Conservation (phyloP, 306 rosid genomes). For the apple (Malus domestica) region DNA sequence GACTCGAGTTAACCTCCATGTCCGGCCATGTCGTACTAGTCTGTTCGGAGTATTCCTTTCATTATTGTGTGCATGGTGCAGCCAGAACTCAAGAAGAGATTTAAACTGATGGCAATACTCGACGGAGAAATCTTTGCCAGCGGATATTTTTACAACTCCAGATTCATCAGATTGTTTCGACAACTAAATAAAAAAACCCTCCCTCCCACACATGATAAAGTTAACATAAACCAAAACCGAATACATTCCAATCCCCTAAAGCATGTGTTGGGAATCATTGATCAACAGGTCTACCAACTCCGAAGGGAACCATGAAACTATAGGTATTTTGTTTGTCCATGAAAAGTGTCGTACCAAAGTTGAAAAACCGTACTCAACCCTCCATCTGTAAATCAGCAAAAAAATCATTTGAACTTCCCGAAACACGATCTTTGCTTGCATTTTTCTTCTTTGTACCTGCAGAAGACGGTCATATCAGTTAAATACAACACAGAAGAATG, state of each 20-base stretch:
- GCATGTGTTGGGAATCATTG: neutral
- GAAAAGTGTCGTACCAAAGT: neutral
- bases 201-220: neutral
- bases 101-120: no score
- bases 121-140: neutral
- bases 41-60: no score
- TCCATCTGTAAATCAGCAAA: slow-evolving; percentile 49
- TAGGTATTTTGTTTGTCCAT: neutral
- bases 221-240: neutral
- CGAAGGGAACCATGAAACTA: neutral
- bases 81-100: no score
- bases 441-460: slow-evolving; percentile 45
- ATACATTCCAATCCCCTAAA: neutral
- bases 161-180: neutral
- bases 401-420: slow-evolving; percentile 25
- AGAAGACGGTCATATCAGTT: slow-evolving; percentile 3
- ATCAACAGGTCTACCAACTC: neutral
- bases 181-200: neutral
- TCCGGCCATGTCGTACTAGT: neutral
- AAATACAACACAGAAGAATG: slow-evolving; percentile 2
- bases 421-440: slow-evolving; percentile 27
- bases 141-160: neutral
- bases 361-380: neutral
- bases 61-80: no score
- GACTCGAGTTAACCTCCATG: neutral